phyloP scores from a whole-genome alignment of 306 rosid species.

The Prunus davidiana region DNA sequence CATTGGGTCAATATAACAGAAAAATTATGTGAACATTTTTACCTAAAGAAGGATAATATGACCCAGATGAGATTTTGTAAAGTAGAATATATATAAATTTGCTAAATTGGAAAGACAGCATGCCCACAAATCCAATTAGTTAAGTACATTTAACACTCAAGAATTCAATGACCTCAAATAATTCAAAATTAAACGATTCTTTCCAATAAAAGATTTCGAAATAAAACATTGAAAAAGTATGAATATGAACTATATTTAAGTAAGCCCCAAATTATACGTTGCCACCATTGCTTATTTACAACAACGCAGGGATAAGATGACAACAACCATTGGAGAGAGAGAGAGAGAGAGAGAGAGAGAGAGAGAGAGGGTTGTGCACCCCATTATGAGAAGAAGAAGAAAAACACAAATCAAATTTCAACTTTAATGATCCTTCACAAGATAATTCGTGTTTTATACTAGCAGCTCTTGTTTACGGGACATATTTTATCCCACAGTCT shows the following conservation, averaged over 20 bases:
- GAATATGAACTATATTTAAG: background rate
- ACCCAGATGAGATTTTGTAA: background rate
- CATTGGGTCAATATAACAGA: background rate
- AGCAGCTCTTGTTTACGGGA: background rate
- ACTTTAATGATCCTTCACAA: background rate
- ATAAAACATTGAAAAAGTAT: background rate
- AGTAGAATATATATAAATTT: background rate
- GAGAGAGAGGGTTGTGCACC: too few species aligned
- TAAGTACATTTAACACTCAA: background rate
- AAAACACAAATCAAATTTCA: background rate
- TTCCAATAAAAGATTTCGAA: background rate
- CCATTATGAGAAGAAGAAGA: too few species aligned
- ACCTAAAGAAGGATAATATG: background rate
- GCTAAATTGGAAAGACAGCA: background rate
- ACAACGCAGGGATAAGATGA: background rate
- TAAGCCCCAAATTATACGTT: background rate
- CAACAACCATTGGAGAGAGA: background rate
- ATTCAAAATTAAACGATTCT: background rate
- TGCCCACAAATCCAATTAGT: background rate
- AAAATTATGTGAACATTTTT: background rate
- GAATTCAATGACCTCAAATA: background rate
- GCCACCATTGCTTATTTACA: background rate
- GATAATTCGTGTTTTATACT: background rate
- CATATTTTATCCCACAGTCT: background rate
- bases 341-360: background rate